A percentile compares a stretch with the other conserved stretches of the same genome.
phyloP scores from a whole-genome alignment of 305 asterid species.

The Petunia hybrid region DNA sequence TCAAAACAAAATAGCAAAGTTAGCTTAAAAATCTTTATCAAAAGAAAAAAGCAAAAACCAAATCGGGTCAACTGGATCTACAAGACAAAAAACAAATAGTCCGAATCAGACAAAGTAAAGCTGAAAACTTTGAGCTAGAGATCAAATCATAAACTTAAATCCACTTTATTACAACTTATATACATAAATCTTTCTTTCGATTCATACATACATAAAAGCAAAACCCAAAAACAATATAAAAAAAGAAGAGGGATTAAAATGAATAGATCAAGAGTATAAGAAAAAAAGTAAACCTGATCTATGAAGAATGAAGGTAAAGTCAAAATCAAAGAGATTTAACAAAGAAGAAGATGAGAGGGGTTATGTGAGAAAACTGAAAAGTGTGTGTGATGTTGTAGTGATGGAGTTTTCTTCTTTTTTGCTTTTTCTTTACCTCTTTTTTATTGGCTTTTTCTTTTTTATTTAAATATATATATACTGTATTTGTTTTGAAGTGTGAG shows the following conservation, averaged over 20 bases:
- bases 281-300: slow-evolving; percentile 7
- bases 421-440: not conserved
- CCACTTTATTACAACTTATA: not conserved
- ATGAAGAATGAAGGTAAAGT: slow-evolving; percentile 10
- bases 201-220: not conserved
- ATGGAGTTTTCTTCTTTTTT: slow-evolving; percentile 25
- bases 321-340: slow-evolving; percentile 14
- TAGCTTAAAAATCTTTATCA: not conserved
- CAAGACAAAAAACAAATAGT: not conserved
- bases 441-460: slow-evolving; percentile 6
- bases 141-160: slow-evolving; percentile 7
- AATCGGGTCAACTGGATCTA: slow-evolving; percentile 23
- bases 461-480: no score
- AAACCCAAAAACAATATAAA: not conserved
- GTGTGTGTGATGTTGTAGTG: not conserved
- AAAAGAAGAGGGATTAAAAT: not conserved
- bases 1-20: not conserved
- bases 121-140: not conserved
- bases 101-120: not conserved
- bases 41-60: not conserved
- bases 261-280: slow-evolving; percentile 15
- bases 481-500: not conserved
- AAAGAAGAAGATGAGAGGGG: not conserved
- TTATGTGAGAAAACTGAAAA: slow-evolving; percentile 6
- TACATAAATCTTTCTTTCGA: not conserved